These are phyloP conservation scores for Saccharomycopsis malanga DNA, from an alignment of 805 yeast species.

Conservation along the genomic window DNA sequence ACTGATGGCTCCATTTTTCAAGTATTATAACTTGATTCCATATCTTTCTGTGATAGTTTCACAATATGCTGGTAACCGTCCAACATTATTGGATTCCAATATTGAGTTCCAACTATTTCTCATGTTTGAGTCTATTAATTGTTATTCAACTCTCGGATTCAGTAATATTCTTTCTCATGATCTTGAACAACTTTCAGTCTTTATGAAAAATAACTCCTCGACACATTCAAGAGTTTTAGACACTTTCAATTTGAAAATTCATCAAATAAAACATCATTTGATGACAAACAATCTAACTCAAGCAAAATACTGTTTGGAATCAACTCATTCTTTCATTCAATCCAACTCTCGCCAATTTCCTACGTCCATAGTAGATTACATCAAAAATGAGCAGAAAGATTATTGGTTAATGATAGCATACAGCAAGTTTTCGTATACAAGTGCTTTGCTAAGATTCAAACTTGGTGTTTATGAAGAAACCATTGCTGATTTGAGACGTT, in stretches of 20 bases:
- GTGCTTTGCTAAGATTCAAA: not conserved
- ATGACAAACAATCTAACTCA: not conserved
- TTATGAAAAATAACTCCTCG: not conserved
- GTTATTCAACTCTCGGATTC: not conserved
- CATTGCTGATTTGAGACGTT: conserved; percentile 11
- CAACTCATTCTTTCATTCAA: not conserved
- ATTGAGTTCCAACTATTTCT: not conserved
- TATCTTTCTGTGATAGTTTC: not conserved
- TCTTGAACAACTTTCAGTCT: not conserved
- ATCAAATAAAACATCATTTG: not conserved
- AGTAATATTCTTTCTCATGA: not conserved
- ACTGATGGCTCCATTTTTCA: conserved; percentile 2
- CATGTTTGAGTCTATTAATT: conserved; percentile 2
- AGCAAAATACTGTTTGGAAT: not conserved
- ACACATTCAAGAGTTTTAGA: too few relatives aligned
- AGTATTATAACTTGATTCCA: conserved; percentile 1
- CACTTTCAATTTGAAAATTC: not conserved
- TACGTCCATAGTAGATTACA: not conserved
- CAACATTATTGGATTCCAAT: not conserved
- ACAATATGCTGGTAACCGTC: not conserved
- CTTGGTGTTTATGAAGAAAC: conserved; percentile 2
- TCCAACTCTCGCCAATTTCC: not conserved
- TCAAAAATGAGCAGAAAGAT: not conserved
- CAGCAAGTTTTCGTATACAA: conserved; percentile 7
- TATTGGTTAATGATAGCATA: conserved; percentile 2